Evolutionary conservation across 768 basidiomycete species (phyloP), one percentile per base, ranked within the genome.

Genomic region (Trametes elegans): DNA sequence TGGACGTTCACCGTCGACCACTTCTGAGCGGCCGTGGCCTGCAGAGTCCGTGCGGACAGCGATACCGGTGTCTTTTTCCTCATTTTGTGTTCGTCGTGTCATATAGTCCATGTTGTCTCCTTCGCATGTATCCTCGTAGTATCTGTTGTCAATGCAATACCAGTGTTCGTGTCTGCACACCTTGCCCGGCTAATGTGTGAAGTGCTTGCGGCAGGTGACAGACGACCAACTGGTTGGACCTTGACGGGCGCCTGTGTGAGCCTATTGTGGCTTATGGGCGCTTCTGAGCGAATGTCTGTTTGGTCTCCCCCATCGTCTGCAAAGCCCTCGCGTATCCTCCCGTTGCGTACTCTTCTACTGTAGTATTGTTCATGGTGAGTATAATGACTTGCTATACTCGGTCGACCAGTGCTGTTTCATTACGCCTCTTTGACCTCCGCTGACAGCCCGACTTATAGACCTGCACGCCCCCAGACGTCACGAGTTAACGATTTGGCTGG

Each of bases 1-100:
- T 98, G 96, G 96, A 88, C 84, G 45, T 98, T 99, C 73, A 84
- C 79, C 27, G 97, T 98, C 58, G 86, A 93, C 67, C 93, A 96
- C 74, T 99, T 98, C 76, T 92, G 79, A 54, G 53, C 29, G 3
- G 16, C 29, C 16, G 5, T 23, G 14, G 10, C 23, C 39, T 11
- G 13, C 38, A 19, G 38, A 24, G 18, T 28, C 24, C 23, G n/a
- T 44, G 45, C 42, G 42, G 44, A 53, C 42, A n/a, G n/a, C n/a
- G 32, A 38, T 53, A 44, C 51, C 51, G 42, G 24, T 53, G 18
- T 44, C 18, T 32, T 27, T 13, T 26, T 27, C 24, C 31, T 27
- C 29, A 13, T 32, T 32, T 19, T 18, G 38, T 36, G 35, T 38
- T 11, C 52, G 43, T 10, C 41, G 28, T 46, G 36, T 39, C 35